These are phyloP conservation scores for Rauvolfia tetraphylla DNA, from an alignment of 257 asterid genomes.

Conservation along the genomic window DNA sequence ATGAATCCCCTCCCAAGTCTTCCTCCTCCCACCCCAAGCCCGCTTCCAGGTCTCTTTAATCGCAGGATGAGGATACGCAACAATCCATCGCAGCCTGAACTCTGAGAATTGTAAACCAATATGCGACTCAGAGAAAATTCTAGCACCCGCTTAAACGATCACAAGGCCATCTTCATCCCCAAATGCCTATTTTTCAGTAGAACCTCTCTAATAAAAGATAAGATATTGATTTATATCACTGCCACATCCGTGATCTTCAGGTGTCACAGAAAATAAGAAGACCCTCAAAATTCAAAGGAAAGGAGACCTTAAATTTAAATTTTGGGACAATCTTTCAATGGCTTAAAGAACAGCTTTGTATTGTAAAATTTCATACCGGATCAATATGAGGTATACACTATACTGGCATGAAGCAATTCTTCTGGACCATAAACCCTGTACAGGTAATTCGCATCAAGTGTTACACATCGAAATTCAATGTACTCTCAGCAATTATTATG, in stretches of 20 bases:
- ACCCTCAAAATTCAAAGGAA: background rate
- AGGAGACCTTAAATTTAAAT: background rate
- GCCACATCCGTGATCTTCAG: background rate
- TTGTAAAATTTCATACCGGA: background rate
- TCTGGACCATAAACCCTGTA: background rate
- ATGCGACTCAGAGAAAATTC: no score
- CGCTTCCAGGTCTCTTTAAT: no score
- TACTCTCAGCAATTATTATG: constrained; percentile 28
- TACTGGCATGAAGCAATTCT: background rate
- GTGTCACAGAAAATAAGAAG: background rate
- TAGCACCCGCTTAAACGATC: no score
- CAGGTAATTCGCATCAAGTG: background rate
- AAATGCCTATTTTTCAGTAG: no score
- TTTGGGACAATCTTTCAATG: background rate
- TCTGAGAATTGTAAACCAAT: no score
- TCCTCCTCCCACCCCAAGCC: no score
- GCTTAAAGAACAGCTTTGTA: background rate
- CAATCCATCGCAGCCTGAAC: no score
- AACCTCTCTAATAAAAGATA: background rate
- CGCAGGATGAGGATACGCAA: no score
- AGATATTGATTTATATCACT: background rate
- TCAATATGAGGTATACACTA: background rate
- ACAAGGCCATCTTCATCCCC: no score
- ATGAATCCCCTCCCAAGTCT: no score
- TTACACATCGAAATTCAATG: constrained; percentile 24